Percentiles rank a stretch among this genome's conserved stretches.
phyloP scores from a whole-genome alignment of 2,329 filamentous ascomycete genomes.

The Juglanconis juglandina region DNA sequence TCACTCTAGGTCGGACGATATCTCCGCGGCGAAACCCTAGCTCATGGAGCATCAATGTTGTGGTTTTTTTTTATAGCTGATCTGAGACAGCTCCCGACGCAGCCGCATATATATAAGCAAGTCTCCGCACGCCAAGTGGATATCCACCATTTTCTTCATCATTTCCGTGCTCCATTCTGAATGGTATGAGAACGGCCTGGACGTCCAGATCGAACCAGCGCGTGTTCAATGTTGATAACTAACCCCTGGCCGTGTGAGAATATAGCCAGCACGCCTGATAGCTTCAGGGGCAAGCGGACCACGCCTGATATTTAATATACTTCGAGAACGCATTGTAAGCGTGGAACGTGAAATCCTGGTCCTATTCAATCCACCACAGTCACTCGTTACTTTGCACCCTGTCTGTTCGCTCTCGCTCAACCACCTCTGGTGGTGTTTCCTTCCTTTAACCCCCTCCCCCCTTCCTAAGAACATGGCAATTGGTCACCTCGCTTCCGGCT shows the following conservation, averaged over 20 bases:
- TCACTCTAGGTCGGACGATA: not conserved
- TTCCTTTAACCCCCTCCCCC: not conserved
- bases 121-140: not conserved
- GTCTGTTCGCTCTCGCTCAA: not conserved
- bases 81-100: not conserved
- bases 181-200: not conserved
- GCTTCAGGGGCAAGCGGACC: not conserved
- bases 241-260: not conserved
- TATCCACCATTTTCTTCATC: not conserved
- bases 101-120: not conserved
- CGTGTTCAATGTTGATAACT: not conserved
- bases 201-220: not conserved
- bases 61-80: too few species aligned
- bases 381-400: not conserved
- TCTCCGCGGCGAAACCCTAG: not conserved
- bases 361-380: not conserved
- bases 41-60: not conserved
- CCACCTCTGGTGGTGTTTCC: not conserved
- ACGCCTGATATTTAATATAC: not conserved
- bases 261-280: not conserved
- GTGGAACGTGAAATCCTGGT: not conserved
- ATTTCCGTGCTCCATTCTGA: not conserved
- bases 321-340: not conserved
- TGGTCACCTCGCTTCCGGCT: slow-evolving; percentile 6
- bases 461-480: not conserved